Percentiles rank a stretch among this genome's conserved stretches.
Conservation (phyloP, 1,284 basidiomycete genomes). For the Xanthoconium separans region DNA sequence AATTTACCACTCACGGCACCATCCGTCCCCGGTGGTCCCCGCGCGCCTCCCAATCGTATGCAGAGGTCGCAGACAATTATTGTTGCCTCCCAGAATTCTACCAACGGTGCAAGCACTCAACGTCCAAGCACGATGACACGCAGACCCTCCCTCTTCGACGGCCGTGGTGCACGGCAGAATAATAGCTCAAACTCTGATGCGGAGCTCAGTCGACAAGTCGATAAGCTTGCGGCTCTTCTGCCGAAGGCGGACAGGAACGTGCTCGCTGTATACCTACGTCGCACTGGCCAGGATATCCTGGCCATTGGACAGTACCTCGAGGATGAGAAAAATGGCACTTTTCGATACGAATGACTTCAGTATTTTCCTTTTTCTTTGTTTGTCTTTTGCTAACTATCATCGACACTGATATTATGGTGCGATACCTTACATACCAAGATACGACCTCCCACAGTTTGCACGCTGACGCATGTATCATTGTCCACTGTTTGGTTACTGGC, state of each 20-base stretch:
- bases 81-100: constrained; percentile 40
- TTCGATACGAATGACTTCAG: constrained; percentile 41
- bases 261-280: constrained; percentile 69
- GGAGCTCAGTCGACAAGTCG: constrained; percentile 64
- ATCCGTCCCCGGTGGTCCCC: constrained; percentile 71
- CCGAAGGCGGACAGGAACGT: constrained; percentile 73
- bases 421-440: constrained; percentile 15
- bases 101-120: constrained; percentile 31
- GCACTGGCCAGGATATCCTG: constrained; percentile 75
- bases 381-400: constrained; percentile 7
- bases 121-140: constrained; percentile 45
- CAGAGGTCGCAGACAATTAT: constrained; percentile 68
- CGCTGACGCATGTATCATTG: constrained; percentile 20
- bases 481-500: constrained; percentile 13
- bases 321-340: constrained; percentile 76
- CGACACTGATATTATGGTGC: constrained; percentile 11
- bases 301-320: constrained; percentile 88
- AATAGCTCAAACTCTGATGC: constrained; percentile 20
- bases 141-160: constrained; percentile 51
- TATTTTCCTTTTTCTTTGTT: background rate
- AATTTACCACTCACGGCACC: constrained; percentile 45
- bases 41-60: constrained; percentile 63
- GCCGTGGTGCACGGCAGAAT: constrained; percentile 15
- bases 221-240: constrained; percentile 70
- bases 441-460: constrained; percentile 3